Evolutionary conservation across 768 basidiomycete genomes (phyloP).

Genomic region (Amanita fuliginea): DNA sequence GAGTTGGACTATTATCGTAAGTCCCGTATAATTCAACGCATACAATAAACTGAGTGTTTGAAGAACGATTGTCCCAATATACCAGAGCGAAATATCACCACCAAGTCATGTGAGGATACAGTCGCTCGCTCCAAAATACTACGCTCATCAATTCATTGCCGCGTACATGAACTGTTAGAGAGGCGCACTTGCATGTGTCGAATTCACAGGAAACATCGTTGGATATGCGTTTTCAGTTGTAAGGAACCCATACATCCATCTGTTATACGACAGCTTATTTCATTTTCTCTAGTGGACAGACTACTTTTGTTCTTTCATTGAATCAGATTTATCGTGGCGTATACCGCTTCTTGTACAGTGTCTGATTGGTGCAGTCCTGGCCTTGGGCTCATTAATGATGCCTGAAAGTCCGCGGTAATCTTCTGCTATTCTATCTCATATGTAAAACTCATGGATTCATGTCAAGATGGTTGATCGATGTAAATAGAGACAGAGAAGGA

Average conservation of each 20-base stretch:
- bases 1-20: slow-evolving; percentile 70
- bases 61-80: slow-evolving; percentile 81
- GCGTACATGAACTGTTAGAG: slow-evolving; percentile 29
- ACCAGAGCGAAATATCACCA: slow-evolving; percentile 87
- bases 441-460: background rate
- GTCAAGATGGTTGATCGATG: slow-evolving; percentile 80
- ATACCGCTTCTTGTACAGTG: slow-evolving; percentile 77
- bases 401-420: slow-evolving; percentile 74
- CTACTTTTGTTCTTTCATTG: slow-evolving; percentile 80
- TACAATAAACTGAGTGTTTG: background rate
- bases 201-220: slow-evolving; percentile 80
- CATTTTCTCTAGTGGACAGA: slow-evolving; percentile 60
- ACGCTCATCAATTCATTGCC: background rate
- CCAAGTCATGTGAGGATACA: slow-evolving; percentile 55
- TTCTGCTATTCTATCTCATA: background rate
- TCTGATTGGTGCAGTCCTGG: slow-evolving; percentile 67
- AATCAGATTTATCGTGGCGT: slow-evolving; percentile 75
- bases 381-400: slow-evolving; percentile 66
- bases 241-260: slow-evolving; percentile 17
- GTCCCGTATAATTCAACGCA: slow-evolving; percentile 15
- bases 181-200: slow-evolving; percentile 81
- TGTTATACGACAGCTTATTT: background rate
- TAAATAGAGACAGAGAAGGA: slow-evolving; percentile 73
- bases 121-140: background rate
- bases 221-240: slow-evolving; percentile 83